These are phyloP conservation scores for Talaromyces verruculosus DNA, from an alignment of 2,329 filamentous ascomycete genomes.

Conservation along the genomic window DNA sequence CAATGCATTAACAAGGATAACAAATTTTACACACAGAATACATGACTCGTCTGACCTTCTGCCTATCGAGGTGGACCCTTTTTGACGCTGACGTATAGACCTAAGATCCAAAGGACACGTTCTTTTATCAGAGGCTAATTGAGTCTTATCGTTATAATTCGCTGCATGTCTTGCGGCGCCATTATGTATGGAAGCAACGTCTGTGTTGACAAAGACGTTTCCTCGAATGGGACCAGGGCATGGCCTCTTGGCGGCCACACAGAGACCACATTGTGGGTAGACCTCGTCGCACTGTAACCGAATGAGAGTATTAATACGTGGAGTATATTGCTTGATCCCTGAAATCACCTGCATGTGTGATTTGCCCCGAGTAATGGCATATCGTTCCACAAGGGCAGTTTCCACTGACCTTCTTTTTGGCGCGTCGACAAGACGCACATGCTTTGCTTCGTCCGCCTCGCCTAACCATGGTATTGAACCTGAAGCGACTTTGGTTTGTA, in stretches of 20 bases:
- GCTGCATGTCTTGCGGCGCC: background rate
- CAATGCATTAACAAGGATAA: background rate
- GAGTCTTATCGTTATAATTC: background rate
- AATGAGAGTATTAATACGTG: background rate
- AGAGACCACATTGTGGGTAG: constrained; percentile 17
- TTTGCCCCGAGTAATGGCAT: background rate
- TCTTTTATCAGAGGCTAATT: background rate
- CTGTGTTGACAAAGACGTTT: constrained; percentile 13
- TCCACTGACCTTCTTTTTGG: constrained; percentile 18
- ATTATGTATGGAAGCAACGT: background rate
- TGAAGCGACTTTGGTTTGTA: background rate
- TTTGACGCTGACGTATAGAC: background rate
- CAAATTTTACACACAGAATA: constrained; percentile 4
- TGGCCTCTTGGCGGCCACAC: constrained; percentile 8
- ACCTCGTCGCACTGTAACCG: constrained; percentile 11
- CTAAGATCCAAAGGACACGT: background rate
- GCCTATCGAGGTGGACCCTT: no score
- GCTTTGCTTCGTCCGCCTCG: constrained; percentile 17
- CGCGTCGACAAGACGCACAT: constrained; percentile 9
- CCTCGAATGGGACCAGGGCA: constrained; percentile 16
- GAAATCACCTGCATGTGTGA: background rate
- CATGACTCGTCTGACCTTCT: background rate
- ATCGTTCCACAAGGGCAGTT: background rate
- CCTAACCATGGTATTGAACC: constrained; percentile 7
- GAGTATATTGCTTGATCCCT: background rate